These are phyloP conservation scores for Tephrocybe rancida DNA, from an alignment of 768 basidiomycete genomes.

Conservation along the genomic window DNA sequence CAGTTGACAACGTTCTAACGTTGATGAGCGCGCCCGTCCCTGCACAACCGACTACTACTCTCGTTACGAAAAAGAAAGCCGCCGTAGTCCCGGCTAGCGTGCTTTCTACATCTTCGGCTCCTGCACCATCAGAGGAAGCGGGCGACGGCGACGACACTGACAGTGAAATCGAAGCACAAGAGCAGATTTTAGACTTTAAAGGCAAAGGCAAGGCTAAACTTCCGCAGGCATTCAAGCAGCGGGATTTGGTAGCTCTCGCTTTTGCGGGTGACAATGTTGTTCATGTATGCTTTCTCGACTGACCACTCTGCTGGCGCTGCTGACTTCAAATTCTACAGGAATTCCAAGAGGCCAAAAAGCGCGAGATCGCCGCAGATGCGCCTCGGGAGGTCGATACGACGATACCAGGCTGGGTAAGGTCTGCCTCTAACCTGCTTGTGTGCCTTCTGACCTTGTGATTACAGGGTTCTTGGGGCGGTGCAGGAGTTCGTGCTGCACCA, in stretches of 20 bases:
- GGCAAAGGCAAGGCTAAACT: conserved; percentile 47
- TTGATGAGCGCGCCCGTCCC: conserved; percentile 21
- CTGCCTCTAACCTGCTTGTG: neutral
- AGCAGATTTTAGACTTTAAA: conserved; percentile 42
- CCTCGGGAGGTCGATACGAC: conserved; percentile 88
- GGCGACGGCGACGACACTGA: conserved; percentile 55
- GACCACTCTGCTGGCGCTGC: neutral
- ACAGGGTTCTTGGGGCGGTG: conserved; percentile 92
- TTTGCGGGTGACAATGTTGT: conserved; percentile 98
- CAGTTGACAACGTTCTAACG: conserved; percentile 52
- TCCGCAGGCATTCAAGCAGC: conserved; percentile 79
- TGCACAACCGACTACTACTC: neutral
- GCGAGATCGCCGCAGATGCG: conserved; percentile 85
- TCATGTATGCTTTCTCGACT: conserved; percentile 51
- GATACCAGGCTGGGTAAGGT: conserved; percentile 92
- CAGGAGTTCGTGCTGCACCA: conserved; percentile 60
- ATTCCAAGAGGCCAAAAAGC: conserved; percentile 82
- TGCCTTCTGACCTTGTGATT: neutral
- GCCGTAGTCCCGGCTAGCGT: conserved; percentile 2
- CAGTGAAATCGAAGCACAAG: conserved; percentile 75
- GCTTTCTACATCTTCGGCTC: conserved; percentile 19
- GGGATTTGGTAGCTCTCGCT: conserved; percentile 90
- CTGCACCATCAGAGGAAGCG: conserved; percentile 46
- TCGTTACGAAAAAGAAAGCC: conserved; percentile 38
- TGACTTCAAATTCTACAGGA: conserved; percentile 48